phyloP scores from a whole-genome alignment of 1,284 basidiomycete genomes.

The Microbotryum saponariae region DNA sequence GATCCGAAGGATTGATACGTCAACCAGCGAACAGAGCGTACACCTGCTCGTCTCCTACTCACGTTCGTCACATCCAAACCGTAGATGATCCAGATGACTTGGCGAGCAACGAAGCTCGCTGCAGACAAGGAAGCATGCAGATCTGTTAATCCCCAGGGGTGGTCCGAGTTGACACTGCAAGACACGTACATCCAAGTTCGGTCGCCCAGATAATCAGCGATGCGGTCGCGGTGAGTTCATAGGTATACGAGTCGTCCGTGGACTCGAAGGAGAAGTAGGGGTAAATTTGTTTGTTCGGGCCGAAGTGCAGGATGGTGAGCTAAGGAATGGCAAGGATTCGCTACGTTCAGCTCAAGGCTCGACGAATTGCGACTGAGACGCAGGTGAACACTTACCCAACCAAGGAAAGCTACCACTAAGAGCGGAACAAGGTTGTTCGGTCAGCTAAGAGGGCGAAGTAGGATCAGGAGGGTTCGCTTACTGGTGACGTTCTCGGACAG shows the following conservation, averaged over 20 bases:
- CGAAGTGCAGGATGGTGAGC: constrained; percentile 49
- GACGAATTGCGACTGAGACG: background rate
- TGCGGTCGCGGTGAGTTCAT: constrained; percentile 49
- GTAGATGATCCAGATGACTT: constrained; percentile 45
- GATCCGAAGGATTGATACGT: background rate
- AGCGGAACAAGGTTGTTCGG: background rate
- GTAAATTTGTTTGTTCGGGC: constrained; percentile 49
- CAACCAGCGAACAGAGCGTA: background rate
- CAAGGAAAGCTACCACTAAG: constrained; percentile 36
- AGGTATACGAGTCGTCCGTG: constrained; percentile 51
- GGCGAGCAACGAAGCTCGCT: constrained; percentile 45
- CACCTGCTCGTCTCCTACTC: constrained; percentile 1
- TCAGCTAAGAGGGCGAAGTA: constrained; percentile 10
- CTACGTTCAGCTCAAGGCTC: background rate
- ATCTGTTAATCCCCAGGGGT: too few relatives aligned
- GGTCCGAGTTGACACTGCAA: too few relatives aligned
- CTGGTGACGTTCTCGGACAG: constrained; percentile 52
- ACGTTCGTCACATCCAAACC: constrained; percentile 48
- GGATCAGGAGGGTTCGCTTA: constrained; percentile 42
- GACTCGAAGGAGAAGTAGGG: constrained; percentile 51
- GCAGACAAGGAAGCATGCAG: too few relatives aligned
- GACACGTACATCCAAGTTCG: constrained; percentile 42
- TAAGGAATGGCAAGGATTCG: constrained; percentile 9
- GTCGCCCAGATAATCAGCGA: constrained; percentile 50
- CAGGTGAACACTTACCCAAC: constrained; percentile 42